Base-by-base conservation (phyloP, 2,329 filamentous ascomycete genomes). In the Beauveria caledonica region DNA sequence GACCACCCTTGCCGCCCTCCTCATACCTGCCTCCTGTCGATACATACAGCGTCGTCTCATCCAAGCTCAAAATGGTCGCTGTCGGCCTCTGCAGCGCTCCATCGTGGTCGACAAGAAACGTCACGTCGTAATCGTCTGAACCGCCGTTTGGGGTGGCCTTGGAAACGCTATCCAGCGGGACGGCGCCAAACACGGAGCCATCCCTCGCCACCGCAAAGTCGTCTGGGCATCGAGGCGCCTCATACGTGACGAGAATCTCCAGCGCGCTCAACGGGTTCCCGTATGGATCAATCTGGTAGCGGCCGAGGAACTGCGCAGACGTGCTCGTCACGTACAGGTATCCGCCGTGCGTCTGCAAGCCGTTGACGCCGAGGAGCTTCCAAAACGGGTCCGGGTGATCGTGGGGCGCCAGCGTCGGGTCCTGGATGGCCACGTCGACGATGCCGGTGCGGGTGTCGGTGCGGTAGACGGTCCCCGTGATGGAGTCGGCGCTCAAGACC, bases 291-390 rank as follows among this genome's bases (percentile, higher is more conserved):
- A 67, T 62, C 40, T 25, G 40, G 36, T 64, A 45, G 3, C 64
- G 58, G n/a, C 36, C 63, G n/a, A 62, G 55, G 33, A 64, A 58
- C 19, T 51, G 54, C 19, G 54, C 46, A 23, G 54, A 62, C 27
- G 64, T 63, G 46, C 64, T 65, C 29, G 63, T 67, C 29, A 67
- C 62, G 61, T 68, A 68, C 15, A 68, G 36, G 55, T 65, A 65
- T 2, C 59, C 62, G 5, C 49, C 29, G 27, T 56, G 29, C 23
- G 63, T 51, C 27, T 64, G 58, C 49, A 68, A 49, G 15, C 66
- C 65, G 29, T 68, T 66, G 54, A 66, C 60, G 3, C 65, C 67
- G 7, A 67, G 42, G 6, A 60, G 50, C 10, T 1, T 6, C 48
- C 29, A 63, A 60, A 44, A 66, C 36, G 42, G 52, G 25, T 60